Conservation (phyloP, 2,329 filamentous ascomycete genomes). For the Exophiala calicioides region DNA sequence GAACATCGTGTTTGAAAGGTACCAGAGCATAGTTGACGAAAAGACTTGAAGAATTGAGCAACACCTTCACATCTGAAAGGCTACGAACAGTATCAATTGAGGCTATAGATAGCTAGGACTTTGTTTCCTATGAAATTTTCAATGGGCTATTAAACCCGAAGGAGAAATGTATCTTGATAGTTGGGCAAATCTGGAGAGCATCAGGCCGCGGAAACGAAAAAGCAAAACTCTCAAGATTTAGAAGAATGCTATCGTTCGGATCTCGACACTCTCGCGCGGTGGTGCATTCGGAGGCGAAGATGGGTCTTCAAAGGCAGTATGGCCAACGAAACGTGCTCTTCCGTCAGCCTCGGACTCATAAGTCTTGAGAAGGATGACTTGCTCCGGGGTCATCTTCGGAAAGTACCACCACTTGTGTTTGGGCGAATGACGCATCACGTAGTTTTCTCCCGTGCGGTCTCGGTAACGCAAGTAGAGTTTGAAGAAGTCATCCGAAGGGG, state of each 20-base stretch:
- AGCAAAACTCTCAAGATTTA: too few relatives aligned
- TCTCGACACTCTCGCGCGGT: constrained; percentile 42
- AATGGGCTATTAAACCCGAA: too few relatives aligned
- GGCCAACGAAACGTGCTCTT: constrained; percentile 41
- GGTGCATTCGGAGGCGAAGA: constrained; percentile 36
- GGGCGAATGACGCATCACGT: constrained; percentile 40
- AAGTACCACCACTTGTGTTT: constrained; percentile 46
- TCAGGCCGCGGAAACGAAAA: too few relatives aligned
- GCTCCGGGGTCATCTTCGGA: constrained; percentile 40
- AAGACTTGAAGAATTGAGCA: too few relatives aligned
- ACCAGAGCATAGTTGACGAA: too few relatives aligned
- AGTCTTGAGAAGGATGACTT: constrained; percentile 45
- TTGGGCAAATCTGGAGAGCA: too few relatives aligned
- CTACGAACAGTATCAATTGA: too few relatives aligned
- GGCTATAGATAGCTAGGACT: too few relatives aligned
- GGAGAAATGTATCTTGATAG: too few relatives aligned
- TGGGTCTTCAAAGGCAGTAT: constrained; percentile 44
- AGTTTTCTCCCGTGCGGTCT: constrained; percentile 45
- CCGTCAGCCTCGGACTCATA: constrained; percentile 39
- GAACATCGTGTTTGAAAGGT: too few relatives aligned
- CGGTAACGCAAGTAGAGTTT: constrained; percentile 43
- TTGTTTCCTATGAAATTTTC: too few relatives aligned
- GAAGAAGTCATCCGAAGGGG: constrained; percentile 42
- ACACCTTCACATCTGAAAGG: too few relatives aligned
- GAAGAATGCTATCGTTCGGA: constrained; percentile 45